These are phyloP conservation scores for Intubia oerlemansii DNA, from an alignment of 2,329 filamentous ascomycete species.

Conservation along the genomic window DNA sequence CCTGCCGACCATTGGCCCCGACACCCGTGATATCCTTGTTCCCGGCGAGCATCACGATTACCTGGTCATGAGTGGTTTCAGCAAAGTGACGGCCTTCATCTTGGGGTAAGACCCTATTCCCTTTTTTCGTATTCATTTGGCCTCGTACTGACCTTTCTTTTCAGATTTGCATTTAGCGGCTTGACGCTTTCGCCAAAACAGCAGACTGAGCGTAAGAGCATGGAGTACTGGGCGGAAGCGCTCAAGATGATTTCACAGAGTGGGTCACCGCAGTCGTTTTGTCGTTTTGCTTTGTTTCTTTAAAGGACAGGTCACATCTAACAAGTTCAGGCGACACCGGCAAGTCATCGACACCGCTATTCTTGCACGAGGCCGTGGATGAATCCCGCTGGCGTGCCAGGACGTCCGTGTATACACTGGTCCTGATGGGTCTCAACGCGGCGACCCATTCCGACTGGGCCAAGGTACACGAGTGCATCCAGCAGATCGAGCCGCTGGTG, in stretches of 20 bases:
- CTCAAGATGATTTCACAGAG: conserved; percentile 14
- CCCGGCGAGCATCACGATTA: conserved; percentile 29
- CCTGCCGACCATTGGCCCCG: conserved; percentile 29
- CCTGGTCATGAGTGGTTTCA: conserved; percentile 37
- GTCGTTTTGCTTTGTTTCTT: neutral
- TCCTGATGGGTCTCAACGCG: conserved; percentile 49
- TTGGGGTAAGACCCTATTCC: conserved; percentile 23
- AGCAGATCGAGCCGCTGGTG: conserved; percentile 25
- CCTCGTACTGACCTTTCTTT: too few relatives aligned
- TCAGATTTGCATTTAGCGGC: conserved; percentile 34
- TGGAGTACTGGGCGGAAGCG: conserved; percentile 19
- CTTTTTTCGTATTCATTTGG: neutral
- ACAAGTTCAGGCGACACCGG: conserved; percentile 7
- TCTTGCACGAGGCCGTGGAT: conserved; percentile 33
- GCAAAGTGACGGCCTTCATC: conserved; percentile 33
- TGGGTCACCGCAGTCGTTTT: conserved; percentile 12
- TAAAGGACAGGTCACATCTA: too few relatives aligned
- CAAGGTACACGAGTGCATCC: conserved; percentile 34
- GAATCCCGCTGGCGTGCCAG: conserved; percentile 42
- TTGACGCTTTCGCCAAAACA: conserved; percentile 20
- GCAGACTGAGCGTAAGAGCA: conserved; percentile 15
- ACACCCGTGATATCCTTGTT: conserved; percentile 32
- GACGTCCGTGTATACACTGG: conserved; percentile 45
- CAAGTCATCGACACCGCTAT: conserved; percentile 16
- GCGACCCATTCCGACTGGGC: conserved; percentile 53